Conservation (phyloP, 2,329 filamentous ascomycete genomes). For the Graphiopsis chlorocephala region DNA sequence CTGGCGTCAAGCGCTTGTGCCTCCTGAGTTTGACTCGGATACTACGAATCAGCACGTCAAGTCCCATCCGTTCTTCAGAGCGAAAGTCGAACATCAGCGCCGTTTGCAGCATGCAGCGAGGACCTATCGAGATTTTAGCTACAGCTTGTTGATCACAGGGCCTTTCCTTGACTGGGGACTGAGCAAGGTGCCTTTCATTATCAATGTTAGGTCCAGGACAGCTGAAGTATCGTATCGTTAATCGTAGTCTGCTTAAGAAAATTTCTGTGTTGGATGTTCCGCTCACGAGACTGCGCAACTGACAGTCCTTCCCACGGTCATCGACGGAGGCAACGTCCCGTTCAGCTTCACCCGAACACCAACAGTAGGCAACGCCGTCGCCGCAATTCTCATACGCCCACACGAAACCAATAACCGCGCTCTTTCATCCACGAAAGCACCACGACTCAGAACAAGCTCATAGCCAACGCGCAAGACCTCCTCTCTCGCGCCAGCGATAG, state of each 20-base stretch:
- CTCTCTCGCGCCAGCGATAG: not conserved
- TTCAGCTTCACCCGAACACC: not conserved
- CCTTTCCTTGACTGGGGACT: conserved; percentile 1
- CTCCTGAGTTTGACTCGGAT: not conserved
- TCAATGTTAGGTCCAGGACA: not conserved
- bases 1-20: not conserved
- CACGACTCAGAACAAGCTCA: not conserved
- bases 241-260: not conserved
- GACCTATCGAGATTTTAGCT: not conserved
- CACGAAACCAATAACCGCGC: not conserved
- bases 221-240: not conserved
- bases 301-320: not conserved
- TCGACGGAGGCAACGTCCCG: not conserved
- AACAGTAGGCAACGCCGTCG: not conserved
- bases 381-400: not conserved
- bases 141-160: not conserved
- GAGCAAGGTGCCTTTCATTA: not conserved
- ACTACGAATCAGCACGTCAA: not conserved
- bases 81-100: not conserved
- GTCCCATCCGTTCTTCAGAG: not conserved
- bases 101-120: not conserved
- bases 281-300: not conserved
- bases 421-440: not conserved
- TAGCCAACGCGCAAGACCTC: not conserved
- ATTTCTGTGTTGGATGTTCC: too few species aligned